Evolutionary conservation across 139 green algal genomes (phyloP), one percentile per base, ranked within the genome.

Genomic region (Chlorella sp.): DNA sequence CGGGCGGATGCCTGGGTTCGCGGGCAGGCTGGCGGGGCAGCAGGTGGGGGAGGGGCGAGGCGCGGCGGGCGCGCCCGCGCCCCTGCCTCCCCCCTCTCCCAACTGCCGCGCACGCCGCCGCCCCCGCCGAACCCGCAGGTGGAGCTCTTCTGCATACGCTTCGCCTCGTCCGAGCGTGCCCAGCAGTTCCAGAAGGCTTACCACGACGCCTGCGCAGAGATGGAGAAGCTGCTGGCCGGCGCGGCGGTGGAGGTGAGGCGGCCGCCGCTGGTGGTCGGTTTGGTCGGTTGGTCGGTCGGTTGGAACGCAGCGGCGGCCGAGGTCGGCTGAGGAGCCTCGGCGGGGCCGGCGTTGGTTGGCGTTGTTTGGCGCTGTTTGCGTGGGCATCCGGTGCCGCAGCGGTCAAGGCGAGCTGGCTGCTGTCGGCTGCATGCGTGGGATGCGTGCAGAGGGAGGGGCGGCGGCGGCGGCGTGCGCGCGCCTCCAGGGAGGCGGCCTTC

Each of bases 111-210:
- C n/a, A n/a, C n/a, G n/a, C n/a, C n/a, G n/a, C n/a, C n/a, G n/a
- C n/a, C n/a, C n/a, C n/a, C n/a, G n/a, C n/a, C n/a, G n/a, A n/a
- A n/a, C n/a, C n/a, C n/a, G n/a, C n/a, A n/a, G n/a, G n/a, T 75
- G 69, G 93, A 96, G 83, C 76, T 94, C 9, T 96, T 99, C 77
- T 95, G 92, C 80, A 91, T 98, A 42, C 93, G 94, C 48, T 98
- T 99, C 81, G 94, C 93, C 14, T 86, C 73, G 19, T 60, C 88
- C 12, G 40, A 77, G 60, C 78, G 91, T 76, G 91, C 91, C 2
- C 79, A 90, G 77, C 88, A 95, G 70, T 97, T 95, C 84, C 92
- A 94, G 82, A 79, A 81, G 42, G 82, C 89, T 51, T 96, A 93
- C 74, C 90, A 95, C 77, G 82, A 90, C 72, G 87, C 86, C 2